These are phyloP conservation scores for Russula emetica DNA, from an alignment of 768 basidiomycete species.

Conservation along the genomic window DNA sequence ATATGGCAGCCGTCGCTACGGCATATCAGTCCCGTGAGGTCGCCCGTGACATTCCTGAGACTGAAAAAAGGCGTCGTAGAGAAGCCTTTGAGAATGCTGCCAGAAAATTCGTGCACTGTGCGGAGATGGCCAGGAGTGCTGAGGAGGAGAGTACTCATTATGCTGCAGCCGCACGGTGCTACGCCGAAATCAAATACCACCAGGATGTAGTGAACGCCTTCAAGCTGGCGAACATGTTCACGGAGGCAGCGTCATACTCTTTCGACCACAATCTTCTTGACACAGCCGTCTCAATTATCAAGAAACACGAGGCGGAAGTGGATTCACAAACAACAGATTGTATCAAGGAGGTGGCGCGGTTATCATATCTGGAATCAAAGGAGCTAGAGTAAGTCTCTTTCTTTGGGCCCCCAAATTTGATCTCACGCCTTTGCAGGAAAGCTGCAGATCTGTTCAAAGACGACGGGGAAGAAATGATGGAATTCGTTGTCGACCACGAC, in stretches of 20 bases:
- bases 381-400: conserved; percentile 15
- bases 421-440: conserved; percentile 38
- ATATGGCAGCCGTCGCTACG: conserved; percentile 2
- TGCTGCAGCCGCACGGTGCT: conserved; percentile 15
- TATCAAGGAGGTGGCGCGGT: conserved; percentile 10
- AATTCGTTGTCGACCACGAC: conserved; percentile 53
- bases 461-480: conserved; percentile 51
- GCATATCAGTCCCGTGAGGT: conserved; percentile 14
- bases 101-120: conserved; percentile 6
- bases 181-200: conserved; percentile 12
- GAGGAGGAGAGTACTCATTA: conserved; percentile 4
- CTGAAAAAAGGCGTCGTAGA: not conserved
- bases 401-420: not conserved
- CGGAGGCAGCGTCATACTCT: conserved; percentile 20
- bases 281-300: conserved; percentile 9
- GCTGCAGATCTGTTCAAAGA: conserved; percentile 46
- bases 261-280: conserved; percentile 20
- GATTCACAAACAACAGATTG: conserved; percentile 17
- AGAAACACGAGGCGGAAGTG: conserved; percentile 2
- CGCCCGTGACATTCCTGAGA: conserved; percentile 9
- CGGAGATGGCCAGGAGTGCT: not conserved
- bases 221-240: conserved; percentile 11
- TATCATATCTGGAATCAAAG: conserved; percentile 14
- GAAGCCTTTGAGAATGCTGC: conserved; percentile 13
- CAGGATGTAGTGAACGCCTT: conserved; percentile 5